Evolutionary conservation across 768 basidiomycete species (phyloP).

Genomic region (Boletus subparvulus): DNA sequence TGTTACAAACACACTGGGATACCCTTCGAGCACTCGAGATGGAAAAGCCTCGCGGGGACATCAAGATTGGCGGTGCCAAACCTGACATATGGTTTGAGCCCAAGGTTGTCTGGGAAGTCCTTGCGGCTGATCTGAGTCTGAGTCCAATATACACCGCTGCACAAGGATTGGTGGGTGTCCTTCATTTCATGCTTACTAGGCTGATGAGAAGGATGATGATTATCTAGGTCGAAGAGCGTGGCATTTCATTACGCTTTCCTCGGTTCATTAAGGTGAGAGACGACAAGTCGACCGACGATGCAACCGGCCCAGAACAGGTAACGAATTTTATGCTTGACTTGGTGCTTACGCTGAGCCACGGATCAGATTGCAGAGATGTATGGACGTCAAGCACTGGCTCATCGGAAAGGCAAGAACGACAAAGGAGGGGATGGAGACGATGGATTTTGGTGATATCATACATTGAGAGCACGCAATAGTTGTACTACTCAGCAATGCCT

Average conservation of each 20-base stretch:
- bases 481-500: constrained; percentile 19
- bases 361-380: constrained; percentile 91
- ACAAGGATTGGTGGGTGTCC: constrained; percentile 71
- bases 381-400: constrained; percentile 80
- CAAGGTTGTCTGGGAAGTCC: constrained; percentile 95
- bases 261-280: constrained; percentile 91
- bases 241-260: constrained; percentile 95
- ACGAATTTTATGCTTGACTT: constrained; percentile 16
- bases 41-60: constrained; percentile 69
- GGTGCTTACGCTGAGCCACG: not conserved
- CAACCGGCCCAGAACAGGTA: constrained; percentile 91
- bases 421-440: constrained; percentile 67
- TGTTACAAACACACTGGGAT: constrained; percentile 77
- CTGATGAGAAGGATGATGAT: not conserved
- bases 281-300: constrained; percentile 90
- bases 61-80: constrained; percentile 90
- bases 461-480: constrained; percentile 1
- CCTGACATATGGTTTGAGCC: constrained; percentile 99
- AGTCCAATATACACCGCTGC: constrained; percentile 97
- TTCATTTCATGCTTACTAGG: not conserved
- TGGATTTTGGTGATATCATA: constrained; percentile 66
- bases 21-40: constrained; percentile 76
- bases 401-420: constrained; percentile 65
- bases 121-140: constrained; percentile 94
- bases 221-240: constrained; percentile 75